Evolutionary conservation across 768 basidiomycete species (phyloP), one percentile per base, ranked within the genome.

Genomic region (Lactarius sp.): DNA sequence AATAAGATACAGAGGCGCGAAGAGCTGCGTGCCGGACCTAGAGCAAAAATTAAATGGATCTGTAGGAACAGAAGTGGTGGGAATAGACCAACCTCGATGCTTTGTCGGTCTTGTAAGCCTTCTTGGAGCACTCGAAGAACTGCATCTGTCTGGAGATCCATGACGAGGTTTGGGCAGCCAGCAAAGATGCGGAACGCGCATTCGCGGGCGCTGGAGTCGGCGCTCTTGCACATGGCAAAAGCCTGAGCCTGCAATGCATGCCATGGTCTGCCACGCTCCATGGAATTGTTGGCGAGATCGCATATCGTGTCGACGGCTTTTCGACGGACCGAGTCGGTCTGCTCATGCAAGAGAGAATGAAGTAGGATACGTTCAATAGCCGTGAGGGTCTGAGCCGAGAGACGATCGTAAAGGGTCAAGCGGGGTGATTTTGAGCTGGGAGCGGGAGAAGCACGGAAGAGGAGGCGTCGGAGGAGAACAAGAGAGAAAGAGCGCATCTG

Each of bases 401-500:
- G 81, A 55, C 86, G 86, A 74, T 93, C 91, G 70, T 91, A 92
- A 10, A 92, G 79, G 1, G 86, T 82, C n/a, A 81, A 72, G n/a
- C 80, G 76, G 16, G 76, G 74, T 8, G 70, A 71, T 68, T 74
- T 78, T 52, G 59, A 69, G 37, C 67, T 69, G 18, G 70, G 76
- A 52, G 68, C 74, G 39, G 73, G 81, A 2, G 83, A 75, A 0
- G 85, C 69, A 7, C 90, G 83, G 73, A 93, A 92, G 36, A 91
- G 82, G 4, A 93, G 80, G 6, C 91, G 83, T 9, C 91, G 84
- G 34, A 92, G 81, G 36, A 92, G 82, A 10, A 93, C 90, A 34
- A 92, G 78, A 2, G 90, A 90, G 74, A 92, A 92, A 0, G 88
- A 88, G 34, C 90, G 85, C 90, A 92, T 92, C 89, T 91, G 64